Base-by-base conservation (phyloP, 2,329 filamentous ascomycete species). In the Curvularia lunata region DNA sequence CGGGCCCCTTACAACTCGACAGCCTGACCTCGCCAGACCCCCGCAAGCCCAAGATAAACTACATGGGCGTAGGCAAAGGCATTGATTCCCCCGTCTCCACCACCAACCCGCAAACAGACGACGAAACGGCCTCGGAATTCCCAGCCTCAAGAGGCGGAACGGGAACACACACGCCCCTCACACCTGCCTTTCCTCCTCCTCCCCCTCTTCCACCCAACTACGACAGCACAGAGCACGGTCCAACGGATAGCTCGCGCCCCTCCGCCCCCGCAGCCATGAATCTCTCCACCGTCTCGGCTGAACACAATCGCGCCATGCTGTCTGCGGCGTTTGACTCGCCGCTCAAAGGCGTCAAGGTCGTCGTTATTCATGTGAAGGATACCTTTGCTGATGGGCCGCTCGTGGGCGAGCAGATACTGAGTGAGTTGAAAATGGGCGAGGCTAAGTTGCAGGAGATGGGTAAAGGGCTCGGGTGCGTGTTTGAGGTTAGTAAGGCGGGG, bases 311-410 rank as follows among this genome's bases (percentile, higher is more conserved):
- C 18, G 73, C 68, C 12, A 30, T 75, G 42, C 58, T 74, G 0
- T 56, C 65, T 0, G 69, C 73, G 4, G 68, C 67, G 2, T 69
- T 74, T 25, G 58, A 69, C 45, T 40, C 70, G 48, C 87, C 88
- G 6, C 81, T 99, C 4, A 80, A 83, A 51, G 92, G 92, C 0
- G 74, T 98, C 27, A 90, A 87, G 62, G 82, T 99, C 1, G 88
- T 97, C 48, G 86, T 98, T 54, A 98, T 98, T 37, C 95, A 99
- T 73, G 86, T 98, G 70, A 99, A 99, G 75, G 94, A 98, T 64
- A 89, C 85, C 21, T 79, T 97, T 54, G 81, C 83, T 8, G 92
- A 97, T 72, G 91, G 87, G 0, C 85, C 86, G 25, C 75, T 79
- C 47, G 86, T 84, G 1, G 84, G 81, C 34, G 86, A 91, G 3